A percentile compares a stretch with the other conserved stretches of the same genome.
Conservation (phyloP, 2,329 filamentous ascomycete genomes). For the Trichoderma koningiopsis region DNA sequence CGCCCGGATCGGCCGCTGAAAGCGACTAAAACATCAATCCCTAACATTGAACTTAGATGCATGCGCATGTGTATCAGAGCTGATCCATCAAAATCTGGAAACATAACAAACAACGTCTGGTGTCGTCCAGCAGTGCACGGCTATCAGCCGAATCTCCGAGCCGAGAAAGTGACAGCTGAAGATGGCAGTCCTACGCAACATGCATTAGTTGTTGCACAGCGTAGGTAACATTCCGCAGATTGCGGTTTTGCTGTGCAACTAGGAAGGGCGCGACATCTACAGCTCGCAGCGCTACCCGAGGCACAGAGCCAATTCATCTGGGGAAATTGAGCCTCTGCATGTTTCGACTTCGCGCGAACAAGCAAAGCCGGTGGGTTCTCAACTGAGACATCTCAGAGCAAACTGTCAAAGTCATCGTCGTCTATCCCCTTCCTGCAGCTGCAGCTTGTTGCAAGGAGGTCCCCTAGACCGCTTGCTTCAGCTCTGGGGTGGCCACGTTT, state of each 20-base stretch:
- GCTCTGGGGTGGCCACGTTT: constrained; percentile 18
- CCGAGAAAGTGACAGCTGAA: neutral
- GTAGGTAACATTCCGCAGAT: neutral
- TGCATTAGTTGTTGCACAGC: neutral
- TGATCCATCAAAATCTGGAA: neutral
- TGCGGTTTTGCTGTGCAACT: neutral
- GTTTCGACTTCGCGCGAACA: neutral
- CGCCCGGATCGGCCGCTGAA: neutral
- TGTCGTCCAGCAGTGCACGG: neutral
- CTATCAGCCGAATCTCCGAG: neutral
- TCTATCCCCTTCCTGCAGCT: neutral
- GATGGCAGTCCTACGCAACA: neutral
- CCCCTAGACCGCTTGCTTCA: neutral
- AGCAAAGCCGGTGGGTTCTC: neutral
- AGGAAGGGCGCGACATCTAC: neutral
- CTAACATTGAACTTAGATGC: neutral
- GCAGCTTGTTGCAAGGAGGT: neutral
- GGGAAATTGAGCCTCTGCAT: neutral
- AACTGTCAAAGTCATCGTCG: neutral
- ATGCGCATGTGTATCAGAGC: neutral
- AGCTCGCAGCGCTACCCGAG: neutral
- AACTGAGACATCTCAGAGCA: constrained; percentile 11
- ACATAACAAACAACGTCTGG: neutral
- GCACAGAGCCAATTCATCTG: neutral
- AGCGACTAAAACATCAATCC: neutral